Conservation (phyloP, 2,329 filamentous ascomycete species). For the Colletotrichum ledebouriae region DNA sequence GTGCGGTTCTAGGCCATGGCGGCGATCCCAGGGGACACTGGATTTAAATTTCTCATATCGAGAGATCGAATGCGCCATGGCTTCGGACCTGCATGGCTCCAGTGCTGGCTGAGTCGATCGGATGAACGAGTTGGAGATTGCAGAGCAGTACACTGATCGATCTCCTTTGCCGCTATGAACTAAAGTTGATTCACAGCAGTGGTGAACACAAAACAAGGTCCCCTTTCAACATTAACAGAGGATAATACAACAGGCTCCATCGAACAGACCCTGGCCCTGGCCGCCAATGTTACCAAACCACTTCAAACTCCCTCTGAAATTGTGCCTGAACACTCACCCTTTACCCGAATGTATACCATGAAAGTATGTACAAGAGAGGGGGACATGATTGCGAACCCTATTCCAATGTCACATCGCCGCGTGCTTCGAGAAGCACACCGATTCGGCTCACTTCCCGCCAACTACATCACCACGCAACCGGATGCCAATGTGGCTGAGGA, state of each 20-base stretch:
- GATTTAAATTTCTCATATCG: neutral
- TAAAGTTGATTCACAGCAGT: neutral
- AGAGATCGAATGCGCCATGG: slow-evolving; percentile 18
- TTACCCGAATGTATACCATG: too few relatives aligned
- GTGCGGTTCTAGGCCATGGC: slow-evolving; percentile 2
- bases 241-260: slow-evolving; percentile 22
- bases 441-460: neutral
- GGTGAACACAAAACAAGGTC: neutral
- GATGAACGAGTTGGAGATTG: slow-evolving; percentile 13
- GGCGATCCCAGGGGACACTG: neutral
- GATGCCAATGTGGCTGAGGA: slow-evolving; percentile 37
- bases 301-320: neutral
- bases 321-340: neutral
- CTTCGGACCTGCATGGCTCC: neutral
- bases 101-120: slow-evolving; percentile 4
- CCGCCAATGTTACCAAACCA: slow-evolving; percentile 1
- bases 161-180: neutral
- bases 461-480: slow-evolving; percentile 19
- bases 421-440: neutral
- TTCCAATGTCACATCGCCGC: neutral
- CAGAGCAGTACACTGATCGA: neutral
- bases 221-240: neutral
- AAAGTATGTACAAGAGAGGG: neutral
- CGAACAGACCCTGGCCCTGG: slow-evolving; percentile 24
- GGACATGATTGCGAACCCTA: neutral